These are phyloP conservation scores for Podaxis pistillaris DNA, from an alignment of 768 basidiomycete genomes.

Conservation along the genomic window DNA sequence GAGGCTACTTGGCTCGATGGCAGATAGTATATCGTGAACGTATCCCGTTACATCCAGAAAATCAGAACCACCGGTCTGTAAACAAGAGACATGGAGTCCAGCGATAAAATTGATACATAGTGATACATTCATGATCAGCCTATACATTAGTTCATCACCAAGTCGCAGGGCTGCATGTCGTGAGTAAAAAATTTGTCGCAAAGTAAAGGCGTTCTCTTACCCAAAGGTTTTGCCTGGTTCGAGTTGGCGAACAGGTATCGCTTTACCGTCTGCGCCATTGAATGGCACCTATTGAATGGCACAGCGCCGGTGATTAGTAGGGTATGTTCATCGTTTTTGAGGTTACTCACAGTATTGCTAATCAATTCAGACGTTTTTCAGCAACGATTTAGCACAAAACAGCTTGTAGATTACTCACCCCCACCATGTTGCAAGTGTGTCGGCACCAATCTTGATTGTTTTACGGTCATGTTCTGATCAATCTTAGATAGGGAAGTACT, in stretches of 20 bases:
- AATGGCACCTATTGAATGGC: slow-evolving; percentile 21
- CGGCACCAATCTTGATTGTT: slow-evolving; percentile 26
- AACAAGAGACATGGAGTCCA: background rate
- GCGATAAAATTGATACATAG: background rate
- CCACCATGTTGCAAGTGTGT: slow-evolving; percentile 33
- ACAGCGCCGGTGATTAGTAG: slow-evolving; percentile 25
- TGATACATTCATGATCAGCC: background rate
- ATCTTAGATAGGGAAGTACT: slow-evolving; percentile 10
- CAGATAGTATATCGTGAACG: slow-evolving; percentile 29
- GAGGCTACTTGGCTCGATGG: slow-evolving; percentile 45
- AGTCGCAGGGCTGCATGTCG: background rate
- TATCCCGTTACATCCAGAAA: background rate
- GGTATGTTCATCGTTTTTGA: slow-evolving; percentile 36
- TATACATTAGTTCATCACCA: background rate
- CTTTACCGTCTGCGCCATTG: slow-evolving; percentile 24
- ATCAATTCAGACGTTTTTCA: slow-evolving; percentile 11
- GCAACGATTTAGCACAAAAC: background rate
- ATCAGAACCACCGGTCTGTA: background rate
- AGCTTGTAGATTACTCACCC: slow-evolving; percentile 24
- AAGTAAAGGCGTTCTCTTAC: slow-evolving; percentile 18
- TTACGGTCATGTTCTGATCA: background rate
- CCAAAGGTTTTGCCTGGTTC: slow-evolving; percentile 31
- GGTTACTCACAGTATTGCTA: slow-evolving; percentile 37
- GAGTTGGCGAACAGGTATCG: slow-evolving; percentile 27
- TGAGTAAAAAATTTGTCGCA: background rate